phyloP scores from a whole-genome alignment of 495 filamentous ascomycete species.

The Trichoderma gamsii region DNA sequence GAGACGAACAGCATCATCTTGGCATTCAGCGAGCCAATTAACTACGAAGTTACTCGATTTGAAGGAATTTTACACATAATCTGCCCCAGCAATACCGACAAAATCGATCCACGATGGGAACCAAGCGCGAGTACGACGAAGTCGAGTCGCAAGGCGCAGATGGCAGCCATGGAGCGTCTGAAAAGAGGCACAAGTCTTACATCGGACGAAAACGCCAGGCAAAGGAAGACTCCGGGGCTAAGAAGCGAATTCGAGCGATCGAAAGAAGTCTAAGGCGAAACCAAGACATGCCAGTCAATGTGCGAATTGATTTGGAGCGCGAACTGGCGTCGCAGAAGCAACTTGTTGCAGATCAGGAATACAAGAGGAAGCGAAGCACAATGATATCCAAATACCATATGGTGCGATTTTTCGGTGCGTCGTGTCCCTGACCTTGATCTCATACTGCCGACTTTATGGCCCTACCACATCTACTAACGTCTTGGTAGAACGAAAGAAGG shows the following conservation, averaged over 20 bases:
- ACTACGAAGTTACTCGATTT: background rate
- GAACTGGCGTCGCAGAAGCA: constrained; percentile 69
- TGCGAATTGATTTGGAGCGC: constrained; percentile 70
- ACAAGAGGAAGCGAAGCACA: constrained; percentile 55
- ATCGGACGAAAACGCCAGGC: constrained; percentile 27
- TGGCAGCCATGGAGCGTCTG: constrained; percentile 5
- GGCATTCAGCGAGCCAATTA: background rate
- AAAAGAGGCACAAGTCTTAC: constrained; percentile 6
- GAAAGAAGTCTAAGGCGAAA: constrained; percentile 54
- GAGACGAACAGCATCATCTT: background rate
- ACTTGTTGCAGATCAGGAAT: constrained; percentile 53
- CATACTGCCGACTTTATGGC: background rate
- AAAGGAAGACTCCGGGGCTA: constrained; percentile 38
- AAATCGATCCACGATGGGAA: constrained; percentile 13
- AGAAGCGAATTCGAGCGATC: constrained; percentile 56
- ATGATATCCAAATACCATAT: constrained; percentile 90
- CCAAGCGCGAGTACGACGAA: constrained; percentile 17
- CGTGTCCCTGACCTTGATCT: background rate
- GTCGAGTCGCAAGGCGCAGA: background rate
- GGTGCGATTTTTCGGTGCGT: constrained; percentile 79
- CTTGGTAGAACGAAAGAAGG: constrained; percentile 73
- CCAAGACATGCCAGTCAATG: constrained; percentile 64
- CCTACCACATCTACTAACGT: background rate
- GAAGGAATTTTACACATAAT: too few relatives aligned
- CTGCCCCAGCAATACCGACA: background rate